Conservation (phyloP, 768 basidiomycete species). For the Fibroporia radiculosa region DNA sequence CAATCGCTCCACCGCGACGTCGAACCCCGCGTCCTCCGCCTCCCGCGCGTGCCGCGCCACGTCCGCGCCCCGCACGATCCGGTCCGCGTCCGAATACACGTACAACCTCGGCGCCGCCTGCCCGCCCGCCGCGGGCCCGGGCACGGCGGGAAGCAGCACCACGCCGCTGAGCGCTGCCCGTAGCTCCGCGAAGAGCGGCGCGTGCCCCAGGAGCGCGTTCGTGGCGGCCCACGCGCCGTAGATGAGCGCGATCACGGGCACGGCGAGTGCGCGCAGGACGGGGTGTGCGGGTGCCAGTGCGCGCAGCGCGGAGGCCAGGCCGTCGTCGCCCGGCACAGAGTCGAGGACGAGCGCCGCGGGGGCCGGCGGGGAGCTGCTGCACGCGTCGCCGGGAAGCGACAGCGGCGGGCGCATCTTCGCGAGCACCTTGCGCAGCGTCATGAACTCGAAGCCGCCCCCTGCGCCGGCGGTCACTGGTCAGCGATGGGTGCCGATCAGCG, state of each 20-base stretch:
- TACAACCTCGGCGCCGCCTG: neutral
- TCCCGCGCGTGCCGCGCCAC: neutral
- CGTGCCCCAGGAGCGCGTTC: neutral
- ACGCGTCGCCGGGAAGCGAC: neutral
- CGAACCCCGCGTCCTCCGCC: neutral
- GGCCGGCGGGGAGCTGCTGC: neutral
- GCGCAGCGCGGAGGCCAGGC: neutral
- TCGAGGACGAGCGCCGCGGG: neutral
- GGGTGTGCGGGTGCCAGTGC: neutral
- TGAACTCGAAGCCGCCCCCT: neutral
- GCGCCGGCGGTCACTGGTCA: neutral
- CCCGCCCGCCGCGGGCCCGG: neutral
- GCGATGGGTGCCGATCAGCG: neutral
- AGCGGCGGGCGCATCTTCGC: neutral
- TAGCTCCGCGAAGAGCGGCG: neutral
- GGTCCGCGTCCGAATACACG: neutral
- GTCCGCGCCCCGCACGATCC: neutral
- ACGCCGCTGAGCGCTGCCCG: neutral
- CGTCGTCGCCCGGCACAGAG: neutral
- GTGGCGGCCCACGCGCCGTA: neutral
- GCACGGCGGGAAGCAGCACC: neutral
- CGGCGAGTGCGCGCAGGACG: neutral
- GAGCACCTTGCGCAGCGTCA: conserved; percentile 1
- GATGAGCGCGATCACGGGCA: neutral
- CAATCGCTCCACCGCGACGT: neutral